phyloP scores from a whole-genome alignment of 1,284 basidiomycete genomes.

The Austropuccinia psidii region DNA sequence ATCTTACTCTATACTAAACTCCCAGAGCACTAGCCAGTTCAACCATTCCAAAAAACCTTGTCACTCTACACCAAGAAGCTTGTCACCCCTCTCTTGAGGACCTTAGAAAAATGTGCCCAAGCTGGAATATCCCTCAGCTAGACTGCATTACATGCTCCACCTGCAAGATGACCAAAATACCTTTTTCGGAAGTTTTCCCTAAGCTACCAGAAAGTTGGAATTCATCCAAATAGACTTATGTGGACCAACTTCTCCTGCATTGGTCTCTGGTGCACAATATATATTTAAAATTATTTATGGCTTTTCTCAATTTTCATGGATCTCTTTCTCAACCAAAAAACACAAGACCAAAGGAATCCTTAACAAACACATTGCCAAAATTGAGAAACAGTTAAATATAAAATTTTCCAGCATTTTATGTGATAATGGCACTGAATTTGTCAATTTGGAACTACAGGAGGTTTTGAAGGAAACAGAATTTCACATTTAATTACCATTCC shows the following conservation, averaged over 20 bases:
- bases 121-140: too few species aligned
- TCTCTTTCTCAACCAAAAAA: neutral
- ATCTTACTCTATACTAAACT: too few species aligned
- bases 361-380: too few species aligned
- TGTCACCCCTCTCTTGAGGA: too few species aligned
- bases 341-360: neutral
- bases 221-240: neutral
- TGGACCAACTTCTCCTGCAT: neutral
- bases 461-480: neutral
- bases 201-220: neutral
- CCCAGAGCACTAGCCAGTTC: too few species aligned
- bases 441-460: neutral
- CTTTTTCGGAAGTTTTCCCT: neutral
- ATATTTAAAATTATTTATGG: neutral
- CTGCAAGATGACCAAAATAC: neutral
- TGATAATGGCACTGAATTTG: neutral
- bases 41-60: too few species aligned
- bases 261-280: neutral
- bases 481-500: neutral
- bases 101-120: too few species aligned
- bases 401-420: neutral
- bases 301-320: neutral
- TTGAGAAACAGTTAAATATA: neutral
- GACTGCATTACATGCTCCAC: too few species aligned
- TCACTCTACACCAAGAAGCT: too few species aligned